Conservation (phyloP, 345 rosid genomes). For the Corchorus olitorius region DNA sequence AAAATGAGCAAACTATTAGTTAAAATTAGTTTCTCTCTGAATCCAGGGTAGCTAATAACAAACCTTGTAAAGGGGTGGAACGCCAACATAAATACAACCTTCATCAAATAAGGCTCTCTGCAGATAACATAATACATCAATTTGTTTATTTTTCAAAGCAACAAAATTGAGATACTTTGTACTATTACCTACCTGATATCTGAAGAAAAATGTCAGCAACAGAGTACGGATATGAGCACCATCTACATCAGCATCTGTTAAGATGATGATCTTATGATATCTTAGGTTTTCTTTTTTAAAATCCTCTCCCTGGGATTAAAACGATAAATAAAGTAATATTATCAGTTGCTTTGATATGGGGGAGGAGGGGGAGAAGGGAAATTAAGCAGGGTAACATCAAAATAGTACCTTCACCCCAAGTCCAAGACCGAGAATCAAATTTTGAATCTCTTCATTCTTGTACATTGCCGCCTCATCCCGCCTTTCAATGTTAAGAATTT, state of each 20-base stretch:
- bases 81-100: constrained; percentile 96
- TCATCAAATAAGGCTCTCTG: constrained; percentile 90
- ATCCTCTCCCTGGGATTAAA: constrained; percentile 78
- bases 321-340: constrained; percentile 7
- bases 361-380: background rate
- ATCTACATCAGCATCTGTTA: constrained; percentile 99
- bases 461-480: constrained; percentile 98
- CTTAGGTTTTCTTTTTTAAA: constrained; percentile 82
- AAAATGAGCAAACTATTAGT: constrained; percentile 6
- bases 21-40: background rate
- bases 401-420: constrained; percentile 87
- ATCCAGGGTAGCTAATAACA: constrained; percentile 21
- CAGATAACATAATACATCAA: constrained; percentile 29
- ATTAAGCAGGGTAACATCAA: constrained; percentile 7
- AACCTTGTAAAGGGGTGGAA: constrained; percentile 97
- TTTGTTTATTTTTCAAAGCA: background rate
- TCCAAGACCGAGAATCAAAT: constrained; percentile 92
- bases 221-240: constrained; percentile 99
- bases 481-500: constrained; percentile 91
- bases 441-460: constrained; percentile 96
- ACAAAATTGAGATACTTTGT: constrained; percentile 1
- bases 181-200: constrained; percentile 79
- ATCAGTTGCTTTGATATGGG: background rate
- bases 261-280: constrained; percentile 91
- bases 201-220: constrained; percentile 87